Conservation (phyloP, 2,329 filamentous ascomycete species). For the Botrytis elliptica region DNA sequence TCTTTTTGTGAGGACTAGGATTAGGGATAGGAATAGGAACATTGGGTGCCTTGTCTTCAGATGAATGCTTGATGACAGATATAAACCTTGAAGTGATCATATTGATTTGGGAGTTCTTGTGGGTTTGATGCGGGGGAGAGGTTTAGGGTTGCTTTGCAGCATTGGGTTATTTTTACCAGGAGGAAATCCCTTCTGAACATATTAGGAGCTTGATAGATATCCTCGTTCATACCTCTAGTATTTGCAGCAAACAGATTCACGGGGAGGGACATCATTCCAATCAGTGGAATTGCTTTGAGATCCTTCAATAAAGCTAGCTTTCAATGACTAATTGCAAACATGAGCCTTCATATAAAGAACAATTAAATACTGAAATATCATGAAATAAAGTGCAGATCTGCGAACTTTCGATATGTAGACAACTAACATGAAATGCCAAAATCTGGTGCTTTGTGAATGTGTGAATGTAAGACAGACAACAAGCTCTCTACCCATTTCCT, state of each 20-base stretch:
- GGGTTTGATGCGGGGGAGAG: accelerated
- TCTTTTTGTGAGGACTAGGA: background rate
- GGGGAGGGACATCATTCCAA: background rate
- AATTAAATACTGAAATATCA: background rate
- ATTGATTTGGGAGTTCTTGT: background rate
- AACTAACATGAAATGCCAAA: background rate
- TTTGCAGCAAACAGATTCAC: background rate
- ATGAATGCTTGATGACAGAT: background rate
- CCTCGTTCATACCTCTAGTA: accelerated
- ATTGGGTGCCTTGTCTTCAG: background rate
- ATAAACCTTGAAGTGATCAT: background rate
- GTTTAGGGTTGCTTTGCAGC: background rate
- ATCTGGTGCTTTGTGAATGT: background rate
- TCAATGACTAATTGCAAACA: background rate
- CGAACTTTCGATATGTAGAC: background rate
- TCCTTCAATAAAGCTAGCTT: background rate
- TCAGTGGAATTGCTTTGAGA: background rate
- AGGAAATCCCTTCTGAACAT: accelerated
- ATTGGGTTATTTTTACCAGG: background rate
- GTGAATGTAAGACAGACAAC: background rate
- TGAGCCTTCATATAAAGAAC: background rate
- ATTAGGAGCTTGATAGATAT: background rate
- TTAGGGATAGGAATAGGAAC: background rate
- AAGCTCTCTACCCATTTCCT: background rate
- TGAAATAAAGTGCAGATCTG: background rate